These are phyloP conservation scores for Microcyclosporella mali DNA, from an alignment of 2,329 filamentous ascomycete species.

Conservation along the genomic window DNA sequence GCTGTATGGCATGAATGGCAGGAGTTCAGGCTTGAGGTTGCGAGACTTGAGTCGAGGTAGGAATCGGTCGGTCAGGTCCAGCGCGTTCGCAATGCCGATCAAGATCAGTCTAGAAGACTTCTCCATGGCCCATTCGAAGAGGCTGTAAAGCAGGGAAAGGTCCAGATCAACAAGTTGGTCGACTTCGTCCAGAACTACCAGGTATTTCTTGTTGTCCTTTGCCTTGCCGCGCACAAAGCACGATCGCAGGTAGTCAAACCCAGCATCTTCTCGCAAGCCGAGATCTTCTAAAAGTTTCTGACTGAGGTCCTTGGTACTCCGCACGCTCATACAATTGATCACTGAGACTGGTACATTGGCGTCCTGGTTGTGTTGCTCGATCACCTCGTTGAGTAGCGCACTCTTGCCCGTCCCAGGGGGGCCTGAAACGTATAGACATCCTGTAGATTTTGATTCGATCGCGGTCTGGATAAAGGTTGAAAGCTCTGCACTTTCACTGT, in stretches of 20 bases:
- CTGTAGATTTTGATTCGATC: slow-evolving; percentile 55
- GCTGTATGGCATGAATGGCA: slow-evolving; percentile 90
- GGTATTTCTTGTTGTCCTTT: slow-evolving; percentile 53
- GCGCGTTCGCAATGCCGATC: slow-evolving; percentile 89
- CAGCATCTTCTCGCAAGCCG: slow-evolving; percentile 55
- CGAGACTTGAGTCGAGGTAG: slow-evolving; percentile 87
- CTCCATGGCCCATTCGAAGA: slow-evolving; percentile 95
- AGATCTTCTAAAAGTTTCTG: slow-evolving; percentile 67
- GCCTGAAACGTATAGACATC: slow-evolving; percentile 90
- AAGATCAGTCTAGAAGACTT: slow-evolving; percentile 72
- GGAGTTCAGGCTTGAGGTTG: slow-evolving; percentile 79
- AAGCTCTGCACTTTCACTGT: slow-evolving; percentile 61
- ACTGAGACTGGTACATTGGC: slow-evolving; percentile 61
- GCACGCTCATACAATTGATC: slow-evolving; percentile 96
- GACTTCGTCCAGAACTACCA: slow-evolving; percentile 92
- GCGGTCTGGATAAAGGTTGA: slow-evolving; percentile 61
- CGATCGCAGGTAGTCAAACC: slow-evolving; percentile 60
- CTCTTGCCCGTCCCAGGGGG: slow-evolving; percentile 96
- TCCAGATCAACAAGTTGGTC: slow-evolving; percentile 88
- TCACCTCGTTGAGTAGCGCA: slow-evolving; percentile 79
- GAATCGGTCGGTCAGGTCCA: slow-evolving; percentile 92
- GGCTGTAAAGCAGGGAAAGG: slow-evolving; percentile 77
- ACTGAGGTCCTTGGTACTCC: slow-evolving; percentile 80
- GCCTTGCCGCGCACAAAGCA: slow-evolving; percentile 60
- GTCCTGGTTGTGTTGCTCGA: slow-evolving; percentile 51